phyloP scores from a whole-genome alignment of 306 rosid genomes.

The Delonix regia region DNA sequence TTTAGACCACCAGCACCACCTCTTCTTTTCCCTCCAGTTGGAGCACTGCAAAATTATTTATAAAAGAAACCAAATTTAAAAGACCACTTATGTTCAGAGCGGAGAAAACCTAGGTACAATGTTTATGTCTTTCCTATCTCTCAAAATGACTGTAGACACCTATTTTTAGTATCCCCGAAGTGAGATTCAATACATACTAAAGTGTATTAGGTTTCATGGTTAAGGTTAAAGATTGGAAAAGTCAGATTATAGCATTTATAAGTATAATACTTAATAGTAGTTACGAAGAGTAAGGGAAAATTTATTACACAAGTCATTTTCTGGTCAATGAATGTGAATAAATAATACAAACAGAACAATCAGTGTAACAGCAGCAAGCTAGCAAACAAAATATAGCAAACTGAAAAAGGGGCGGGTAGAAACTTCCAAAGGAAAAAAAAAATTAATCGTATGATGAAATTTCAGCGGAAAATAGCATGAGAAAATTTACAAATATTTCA shows the following conservation, averaged over 20 bases:
- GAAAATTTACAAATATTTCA: not conserved
- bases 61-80: not conserved
- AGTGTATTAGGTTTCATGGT: not conserved
- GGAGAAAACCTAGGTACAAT: not conserved
- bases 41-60: conserved; percentile 46
- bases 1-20: conserved; percentile 81
- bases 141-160: too few species aligned
- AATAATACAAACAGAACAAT: conserved; percentile 3
- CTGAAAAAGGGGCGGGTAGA: not conserved
- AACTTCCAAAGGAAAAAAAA: not conserved
- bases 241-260: not conserved
- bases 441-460: not conserved
- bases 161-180: not conserved
- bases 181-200: not conserved
- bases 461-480: conserved; percentile 28
- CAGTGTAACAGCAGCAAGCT: conserved; percentile 6
- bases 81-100: not conserved
- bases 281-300: too few species aligned
- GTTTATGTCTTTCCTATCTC: not conserved
- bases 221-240: conserved; percentile 4
- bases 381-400: conserved; percentile 26
- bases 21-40: conserved; percentile 64
- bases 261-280: not conserved
- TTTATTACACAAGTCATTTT: not conserved
- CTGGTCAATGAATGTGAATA: conserved; percentile 30